phyloP scores from a whole-genome alignment of 1,284 basidiomycete species.

The Malassezia obtusa region DNA sequence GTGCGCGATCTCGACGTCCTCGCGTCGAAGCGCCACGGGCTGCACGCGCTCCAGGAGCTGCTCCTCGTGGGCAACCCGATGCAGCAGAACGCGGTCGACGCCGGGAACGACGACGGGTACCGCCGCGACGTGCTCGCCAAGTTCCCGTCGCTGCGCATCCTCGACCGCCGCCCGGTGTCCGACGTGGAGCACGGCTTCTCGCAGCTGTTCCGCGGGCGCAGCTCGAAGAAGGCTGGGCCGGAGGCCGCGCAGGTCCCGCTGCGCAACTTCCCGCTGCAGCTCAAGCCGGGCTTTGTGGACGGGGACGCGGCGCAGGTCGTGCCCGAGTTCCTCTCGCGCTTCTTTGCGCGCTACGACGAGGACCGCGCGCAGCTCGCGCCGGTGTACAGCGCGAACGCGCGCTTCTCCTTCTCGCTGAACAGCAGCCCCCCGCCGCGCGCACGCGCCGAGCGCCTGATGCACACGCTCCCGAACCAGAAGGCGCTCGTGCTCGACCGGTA shows the following conservation, averaged over 20 bases:
- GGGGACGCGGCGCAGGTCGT: slow-evolving; percentile 58
- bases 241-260: slow-evolving; percentile 35
- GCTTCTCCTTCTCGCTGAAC: slow-evolving; percentile 77
- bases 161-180: slow-evolving; percentile 62
- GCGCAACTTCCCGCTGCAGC: slow-evolving; percentile 59
- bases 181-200: slow-evolving; percentile 57
- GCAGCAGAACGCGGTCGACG: slow-evolving; percentile 58
- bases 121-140: slow-evolving; percentile 25
- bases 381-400: slow-evolving; percentile 71
- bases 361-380: slow-evolving; percentile 61
- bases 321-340: slow-evolving; percentile 64
- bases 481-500: slow-evolving; percentile 66
- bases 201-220: slow-evolving; percentile 57
- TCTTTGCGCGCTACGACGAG: slow-evolving; percentile 69
- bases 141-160: slow-evolving; percentile 26
- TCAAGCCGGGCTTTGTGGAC: slow-evolving; percentile 65
- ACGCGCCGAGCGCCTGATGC: slow-evolving; percentile 40
- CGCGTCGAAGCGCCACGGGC: slow-evolving; percentile 20
- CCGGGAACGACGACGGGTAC: slow-evolving; percentile 58
- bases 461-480: slow-evolving; percentile 64
- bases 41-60: slow-evolving; percentile 54
- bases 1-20: slow-evolving; percentile 35
- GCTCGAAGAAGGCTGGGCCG: slow-evolving; percentile 22
- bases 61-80: slow-evolving; percentile 71
- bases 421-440: slow-evolving; percentile 67